These are phyloP conservation scores for Aspergillus fumigatiaffinis DNA, from an alignment of 2,329 filamentous ascomycete species.

Conservation along the genomic window DNA sequence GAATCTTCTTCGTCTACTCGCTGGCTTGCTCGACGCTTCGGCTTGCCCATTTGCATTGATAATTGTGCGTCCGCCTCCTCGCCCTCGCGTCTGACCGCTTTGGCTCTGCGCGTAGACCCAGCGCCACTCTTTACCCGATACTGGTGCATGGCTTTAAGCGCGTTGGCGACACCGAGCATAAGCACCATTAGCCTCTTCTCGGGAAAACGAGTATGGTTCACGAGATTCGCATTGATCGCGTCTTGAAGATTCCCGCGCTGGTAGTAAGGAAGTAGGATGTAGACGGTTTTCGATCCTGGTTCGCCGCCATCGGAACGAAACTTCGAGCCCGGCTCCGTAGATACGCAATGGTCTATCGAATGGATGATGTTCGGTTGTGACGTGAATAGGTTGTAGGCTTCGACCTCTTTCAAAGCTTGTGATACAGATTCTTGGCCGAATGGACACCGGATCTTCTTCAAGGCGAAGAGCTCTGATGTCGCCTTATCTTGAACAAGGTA, in stretches of 20 bases:
- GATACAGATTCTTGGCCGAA: slow-evolving; percentile 95
- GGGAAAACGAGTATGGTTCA: slow-evolving; percentile 88
- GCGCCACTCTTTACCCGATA: slow-evolving; percentile 64
- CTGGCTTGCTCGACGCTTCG: slow-evolving; percentile 41
- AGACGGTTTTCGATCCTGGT: slow-evolving; percentile 81
- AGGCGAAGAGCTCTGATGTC: slow-evolving; percentile 78
- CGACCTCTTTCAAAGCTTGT: slow-evolving; percentile 93
- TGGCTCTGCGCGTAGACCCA: slow-evolving; percentile 52
- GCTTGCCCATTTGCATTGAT: slow-evolving; percentile 33
- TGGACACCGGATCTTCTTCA: slow-evolving; percentile 98
- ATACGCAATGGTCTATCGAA: slow-evolving; percentile 76
- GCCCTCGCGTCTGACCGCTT: slow-evolving; percentile 53
- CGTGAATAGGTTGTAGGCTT: slow-evolving; percentile 88
- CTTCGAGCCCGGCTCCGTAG: slow-evolving; percentile 61
- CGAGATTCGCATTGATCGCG: slow-evolving; percentile 96
- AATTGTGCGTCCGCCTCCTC: slow-evolving; percentile 50
- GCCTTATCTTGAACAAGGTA: slow-evolving; percentile 94
- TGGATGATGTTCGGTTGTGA: slow-evolving; percentile 82
- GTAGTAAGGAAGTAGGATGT: slow-evolving; percentile 95
- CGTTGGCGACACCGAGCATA: slow-evolving; percentile 87
- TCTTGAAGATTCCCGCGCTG: slow-evolving; percentile 93
- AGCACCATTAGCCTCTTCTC: slow-evolving; percentile 83
- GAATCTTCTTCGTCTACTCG: slow-evolving; percentile 59
- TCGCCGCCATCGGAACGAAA: slow-evolving; percentile 54
- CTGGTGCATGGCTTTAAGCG: slow-evolving; percentile 84